These are phyloP conservation scores for Pseudophaeomoniella oleicola DNA, from an alignment of 2,329 filamentous ascomycete genomes.

Conservation along the genomic window DNA sequence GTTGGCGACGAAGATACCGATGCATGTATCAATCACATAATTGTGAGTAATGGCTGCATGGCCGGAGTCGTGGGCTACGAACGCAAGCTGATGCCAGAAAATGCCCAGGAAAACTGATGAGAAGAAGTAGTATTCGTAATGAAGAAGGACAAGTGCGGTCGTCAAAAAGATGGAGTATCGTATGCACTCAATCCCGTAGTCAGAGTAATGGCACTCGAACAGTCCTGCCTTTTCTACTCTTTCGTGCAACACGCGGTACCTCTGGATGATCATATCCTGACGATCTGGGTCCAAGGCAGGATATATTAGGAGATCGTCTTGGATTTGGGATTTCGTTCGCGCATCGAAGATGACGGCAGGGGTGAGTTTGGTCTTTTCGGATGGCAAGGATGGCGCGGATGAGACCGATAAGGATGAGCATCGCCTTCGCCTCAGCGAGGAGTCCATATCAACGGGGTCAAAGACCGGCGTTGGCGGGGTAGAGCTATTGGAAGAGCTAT, in stretches of 20 bases:
- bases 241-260: conserved; percentile 43
- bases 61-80: conserved; percentile 85
- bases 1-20: conserved; percentile 83
- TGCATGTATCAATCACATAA: conserved; percentile 67
- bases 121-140: conserved; percentile 48
- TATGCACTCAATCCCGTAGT: conserved; percentile 29
- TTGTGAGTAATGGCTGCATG: conserved; percentile 96
- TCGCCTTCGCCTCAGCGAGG: conserved; percentile 21
- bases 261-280: conserved; percentile 39
- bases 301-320: conserved; percentile 21
- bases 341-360: neutral
- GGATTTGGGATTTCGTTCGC: conserved; percentile 16
- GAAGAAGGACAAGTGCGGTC: conserved; percentile 46
- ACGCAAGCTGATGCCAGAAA: conserved; percentile 91
- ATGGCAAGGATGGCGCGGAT: conserved; percentile 8
- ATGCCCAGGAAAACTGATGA: conserved; percentile 64
- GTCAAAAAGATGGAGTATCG: conserved; percentile 58
- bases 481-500: conserved; percentile 38
- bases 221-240: conserved; percentile 39
- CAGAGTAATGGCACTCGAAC: conserved; percentile 43
- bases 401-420: conserved; percentile 16
- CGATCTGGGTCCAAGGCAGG: conserved; percentile 40
- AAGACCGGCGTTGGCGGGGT: conserved; percentile 43
- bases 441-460: conserved; percentile 32
- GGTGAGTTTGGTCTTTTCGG: neutral